These are phyloP conservation scores for Penicillium freii DNA, from an alignment of 2,329 filamentous ascomycete genomes.

Conservation along the genomic window DNA sequence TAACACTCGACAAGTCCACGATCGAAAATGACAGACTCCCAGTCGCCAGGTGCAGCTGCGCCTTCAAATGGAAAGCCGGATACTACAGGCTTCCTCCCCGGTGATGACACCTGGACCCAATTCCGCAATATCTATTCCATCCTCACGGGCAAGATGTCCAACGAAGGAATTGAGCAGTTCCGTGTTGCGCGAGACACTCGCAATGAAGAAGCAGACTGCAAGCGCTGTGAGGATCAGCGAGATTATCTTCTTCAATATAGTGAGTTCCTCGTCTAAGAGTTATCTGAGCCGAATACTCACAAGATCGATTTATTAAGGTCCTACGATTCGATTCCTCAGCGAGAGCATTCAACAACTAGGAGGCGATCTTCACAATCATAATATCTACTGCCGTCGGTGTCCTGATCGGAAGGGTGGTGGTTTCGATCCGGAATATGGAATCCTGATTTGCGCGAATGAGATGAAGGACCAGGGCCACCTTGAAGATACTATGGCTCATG, in stretches of 20 bases:
- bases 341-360: constrained; percentile 78
- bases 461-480: constrained; percentile 75
- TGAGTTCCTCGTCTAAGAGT: constrained; percentile 24
- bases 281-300: constrained; percentile 3
- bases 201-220: constrained; percentile 75
- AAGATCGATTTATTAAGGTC: constrained; percentile 47
- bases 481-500: constrained; percentile 92
- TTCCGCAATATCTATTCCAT: constrained; percentile 88
- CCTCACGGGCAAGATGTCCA: constrained; percentile 69
- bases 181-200: constrained; percentile 71
- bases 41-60: constrained; percentile 21
- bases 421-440: constrained; percentile 82
- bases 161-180: constrained; percentile 70
- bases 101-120: constrained; percentile 47
- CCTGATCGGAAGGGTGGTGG: constrained; percentile 72
- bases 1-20: background rate
- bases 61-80: constrained; percentile 26
- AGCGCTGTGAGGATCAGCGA: constrained; percentile 74
- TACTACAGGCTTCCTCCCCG: constrained; percentile 38
- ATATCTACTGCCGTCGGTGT: constrained; percentile 81
- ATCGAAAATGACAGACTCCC: constrained; percentile 33
- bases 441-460: constrained; percentile 89
- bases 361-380: constrained; percentile 68
- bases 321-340: constrained; percentile 80
- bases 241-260: constrained; percentile 81